phyloP scores from a whole-genome alignment of 148 eudicot genomes.

The Fagopyrum esculentum region DNA sequence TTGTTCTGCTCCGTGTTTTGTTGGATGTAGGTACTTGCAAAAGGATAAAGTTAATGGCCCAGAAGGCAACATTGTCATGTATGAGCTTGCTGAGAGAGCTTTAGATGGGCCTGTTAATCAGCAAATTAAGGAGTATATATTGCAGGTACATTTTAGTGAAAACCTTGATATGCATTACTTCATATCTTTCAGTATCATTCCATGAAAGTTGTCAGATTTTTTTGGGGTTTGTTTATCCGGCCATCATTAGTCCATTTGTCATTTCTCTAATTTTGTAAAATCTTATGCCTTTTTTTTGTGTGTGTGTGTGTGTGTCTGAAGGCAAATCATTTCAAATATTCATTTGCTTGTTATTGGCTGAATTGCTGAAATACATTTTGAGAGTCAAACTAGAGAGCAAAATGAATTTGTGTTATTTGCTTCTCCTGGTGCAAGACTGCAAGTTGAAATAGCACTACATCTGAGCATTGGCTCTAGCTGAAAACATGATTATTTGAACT shows the following conservation, averaged over 20 bases:
- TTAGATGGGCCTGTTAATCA: constrained; percentile 53
- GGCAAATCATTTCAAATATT: background rate
- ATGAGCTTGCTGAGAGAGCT: constrained; percentile 95
- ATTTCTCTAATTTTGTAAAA: background rate
- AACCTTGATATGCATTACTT: background rate
- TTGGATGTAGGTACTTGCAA: constrained; percentile 56
- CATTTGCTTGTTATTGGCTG: background rate
- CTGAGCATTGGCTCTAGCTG: background rate
- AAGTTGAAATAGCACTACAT: background rate
- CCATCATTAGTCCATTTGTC: background rate
- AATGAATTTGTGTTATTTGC: background rate
- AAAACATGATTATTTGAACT: background rate
- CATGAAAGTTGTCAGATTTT: background rate
- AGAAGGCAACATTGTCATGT: constrained; percentile 66
- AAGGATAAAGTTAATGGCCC: constrained; percentile 83
- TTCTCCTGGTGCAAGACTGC: background rate
- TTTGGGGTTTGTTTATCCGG: background rate
- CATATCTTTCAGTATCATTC: background rate
- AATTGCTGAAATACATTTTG: background rate
- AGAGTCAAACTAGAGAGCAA: background rate
- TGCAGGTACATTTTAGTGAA: constrained; percentile 29
- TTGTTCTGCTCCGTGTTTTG: background rate
- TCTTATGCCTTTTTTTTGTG: background rate
- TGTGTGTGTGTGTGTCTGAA: background rate
- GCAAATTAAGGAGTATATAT: constrained; percentile 53